Conservation (phyloP, 2,329 filamentous ascomycete species). For the Tolypocladium tundrense region DNA sequence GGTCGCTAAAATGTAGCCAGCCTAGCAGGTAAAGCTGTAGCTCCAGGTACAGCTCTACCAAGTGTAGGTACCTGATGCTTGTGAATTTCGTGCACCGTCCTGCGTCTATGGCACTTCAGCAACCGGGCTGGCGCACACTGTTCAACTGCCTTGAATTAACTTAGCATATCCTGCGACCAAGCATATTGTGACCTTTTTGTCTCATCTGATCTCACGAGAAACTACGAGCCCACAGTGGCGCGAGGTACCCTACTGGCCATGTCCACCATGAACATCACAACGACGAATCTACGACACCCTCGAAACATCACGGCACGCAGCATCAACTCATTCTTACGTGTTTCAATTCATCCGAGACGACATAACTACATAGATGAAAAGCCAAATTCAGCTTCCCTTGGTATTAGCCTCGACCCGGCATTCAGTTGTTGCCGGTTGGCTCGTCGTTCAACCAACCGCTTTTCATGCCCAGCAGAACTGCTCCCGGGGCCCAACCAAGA, state of each 20-base stretch:
- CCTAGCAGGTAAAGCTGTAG: not conserved
- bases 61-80: too few relatives aligned
- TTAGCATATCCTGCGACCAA: too few relatives aligned
- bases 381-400: constrained; percentile 25
- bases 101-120: too few relatives aligned
- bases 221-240: too few relatives aligned
- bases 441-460: constrained; percentile 16
- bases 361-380: constrained; percentile 33
- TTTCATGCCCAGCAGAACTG: constrained; percentile 2
- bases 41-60: not conserved
- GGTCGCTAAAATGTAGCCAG: not conserved
- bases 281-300: not conserved
- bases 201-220: too few relatives aligned
- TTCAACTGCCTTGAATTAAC: too few relatives aligned
- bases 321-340: constrained; percentile 18
- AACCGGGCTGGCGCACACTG: too few relatives aligned
- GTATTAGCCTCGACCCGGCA: constrained; percentile 26
- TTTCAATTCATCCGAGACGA: constrained; percentile 30
- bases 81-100: too few relatives aligned
- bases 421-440: constrained; percentile 16
- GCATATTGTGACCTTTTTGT: not conserved
- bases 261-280: too few relatives aligned
- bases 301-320: not conserved
- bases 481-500: constrained; percentile 16
- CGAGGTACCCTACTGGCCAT: not conserved